Percentiles rank a stretch among this genome's conserved stretches.
Evolutionary conservation across 352 stramenopile species (phyloP).

Genomic region (Globisporangium parvum): DNA sequence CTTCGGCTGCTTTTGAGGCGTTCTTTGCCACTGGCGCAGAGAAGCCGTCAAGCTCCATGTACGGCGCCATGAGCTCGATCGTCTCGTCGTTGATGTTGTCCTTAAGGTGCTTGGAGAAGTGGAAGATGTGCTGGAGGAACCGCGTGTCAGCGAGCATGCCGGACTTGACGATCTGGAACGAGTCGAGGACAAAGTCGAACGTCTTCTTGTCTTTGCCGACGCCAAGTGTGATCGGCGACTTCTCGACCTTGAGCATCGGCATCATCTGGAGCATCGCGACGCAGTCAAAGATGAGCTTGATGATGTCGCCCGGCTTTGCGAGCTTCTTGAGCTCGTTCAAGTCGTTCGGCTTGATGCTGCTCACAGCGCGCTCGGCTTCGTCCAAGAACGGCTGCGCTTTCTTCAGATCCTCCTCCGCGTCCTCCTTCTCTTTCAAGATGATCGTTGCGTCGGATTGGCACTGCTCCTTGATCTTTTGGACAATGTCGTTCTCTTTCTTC

Average conservation of each 20-base stretch:
- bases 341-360: conserved; percentile 86
- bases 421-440: conserved; percentile 82
- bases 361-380: conserved; percentile 80
- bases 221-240: conserved; percentile 46
- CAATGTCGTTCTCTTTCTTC: conserved; percentile 88
- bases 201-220: conserved; percentile 87
- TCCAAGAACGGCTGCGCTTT: conserved; percentile 89
- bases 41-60: conserved; percentile 86
- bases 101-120: conserved; percentile 89
- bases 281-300: conserved; percentile 92
- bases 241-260: conserved; percentile 68
- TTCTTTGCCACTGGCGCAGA: conserved; percentile 76
- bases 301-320: conserved; percentile 86
- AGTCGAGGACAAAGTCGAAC: conserved; percentile 81
- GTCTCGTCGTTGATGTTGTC: conserved; percentile 93
- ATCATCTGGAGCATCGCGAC: conserved; percentile 87
- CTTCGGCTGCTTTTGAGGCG: conserved; percentile 87
- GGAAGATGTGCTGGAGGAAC: conserved; percentile 88
- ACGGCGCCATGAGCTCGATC: conserved; percentile 89
- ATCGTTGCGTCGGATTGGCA: conserved; percentile 72
- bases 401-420: conserved; percentile 85
- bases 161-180: conserved; percentile 75
- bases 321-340: conserved; percentile 92
- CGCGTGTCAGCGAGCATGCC: conserved; percentile 86
- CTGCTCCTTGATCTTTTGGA: conserved; percentile 83